Conservation (phyloP, 2,329 filamentous ascomycete species). For the Aspergillus versicolor region DNA sequence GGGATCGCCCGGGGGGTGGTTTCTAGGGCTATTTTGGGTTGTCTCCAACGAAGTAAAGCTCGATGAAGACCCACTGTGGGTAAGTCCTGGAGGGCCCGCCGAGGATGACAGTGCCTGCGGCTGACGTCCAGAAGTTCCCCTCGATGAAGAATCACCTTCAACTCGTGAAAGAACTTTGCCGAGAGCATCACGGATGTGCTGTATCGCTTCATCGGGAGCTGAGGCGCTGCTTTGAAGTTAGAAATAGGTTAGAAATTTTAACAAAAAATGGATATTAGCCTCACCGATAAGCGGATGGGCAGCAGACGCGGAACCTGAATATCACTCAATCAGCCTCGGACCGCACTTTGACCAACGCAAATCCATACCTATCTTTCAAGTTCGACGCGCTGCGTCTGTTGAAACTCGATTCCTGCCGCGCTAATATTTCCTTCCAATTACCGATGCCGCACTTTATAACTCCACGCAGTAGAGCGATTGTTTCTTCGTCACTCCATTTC, state of each 20-base stretch:
- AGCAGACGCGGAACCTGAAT: slow-evolving; percentile 53
- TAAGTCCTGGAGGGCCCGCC: slow-evolving; percentile 14
- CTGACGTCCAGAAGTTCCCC: slow-evolving; percentile 29
- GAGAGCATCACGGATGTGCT: slow-evolving; percentile 37
- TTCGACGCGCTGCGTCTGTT: slow-evolving; percentile 60
- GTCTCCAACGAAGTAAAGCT: slow-evolving; percentile 20
- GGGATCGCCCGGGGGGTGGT: slow-evolving; percentile 15
- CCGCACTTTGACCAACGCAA: not conserved
- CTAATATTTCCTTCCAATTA: slow-evolving; percentile 63
- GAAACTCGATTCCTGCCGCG: slow-evolving; percentile 57
- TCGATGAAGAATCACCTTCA: slow-evolving; percentile 24
- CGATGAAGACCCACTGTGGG: slow-evolving; percentile 18
- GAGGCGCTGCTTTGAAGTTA: slow-evolving; percentile 26
- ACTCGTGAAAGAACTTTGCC: slow-evolving; percentile 32
- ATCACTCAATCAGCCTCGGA: slow-evolving; percentile 3
- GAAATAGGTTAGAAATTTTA: not conserved
- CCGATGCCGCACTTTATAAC: slow-evolving; percentile 63
- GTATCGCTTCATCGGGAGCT: slow-evolving; percentile 38
- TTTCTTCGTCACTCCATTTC: slow-evolving; percentile 63
- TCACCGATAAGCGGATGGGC: slow-evolving; percentile 48
- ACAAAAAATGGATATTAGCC: slow-evolving; percentile 1
- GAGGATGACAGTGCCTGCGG: slow-evolving; percentile 20
- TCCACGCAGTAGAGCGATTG: slow-evolving; percentile 56
- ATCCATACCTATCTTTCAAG: slow-evolving; percentile 57
- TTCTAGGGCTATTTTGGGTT: slow-evolving; percentile 12